Conservation (phyloP, 768 basidiomycete genomes). For the Suillus decipiens region DNA sequence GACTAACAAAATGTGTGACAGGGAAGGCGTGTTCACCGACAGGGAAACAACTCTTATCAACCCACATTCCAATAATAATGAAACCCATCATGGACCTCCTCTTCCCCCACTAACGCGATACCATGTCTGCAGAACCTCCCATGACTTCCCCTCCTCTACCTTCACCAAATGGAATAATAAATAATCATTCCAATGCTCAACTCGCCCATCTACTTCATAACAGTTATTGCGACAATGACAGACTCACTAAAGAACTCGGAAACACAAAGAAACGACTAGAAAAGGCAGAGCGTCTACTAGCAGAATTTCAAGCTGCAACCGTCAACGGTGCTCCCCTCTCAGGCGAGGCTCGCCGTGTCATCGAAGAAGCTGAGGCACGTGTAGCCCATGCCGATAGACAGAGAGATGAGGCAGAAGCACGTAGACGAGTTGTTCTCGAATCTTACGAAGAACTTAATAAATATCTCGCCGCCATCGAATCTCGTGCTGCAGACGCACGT, state of each 20-base stretch:
- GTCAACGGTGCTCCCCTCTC: constrained; percentile 24
- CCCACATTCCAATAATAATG: constrained; percentile 7
- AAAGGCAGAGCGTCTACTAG: constrained; percentile 50
- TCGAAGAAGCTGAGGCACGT: constrained; percentile 51
- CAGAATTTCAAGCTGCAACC: constrained; percentile 27
- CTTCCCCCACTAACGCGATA: constrained; percentile 6
- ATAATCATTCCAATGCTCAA: constrained; percentile 44
- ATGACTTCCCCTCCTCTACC: constrained; percentile 15
- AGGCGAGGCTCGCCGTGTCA: constrained; percentile 37
- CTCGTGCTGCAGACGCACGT: constrained; percentile 51
- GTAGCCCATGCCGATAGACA: constrained; percentile 50
- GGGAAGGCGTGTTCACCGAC: constrained; percentile 9
- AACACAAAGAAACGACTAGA: constrained; percentile 47
- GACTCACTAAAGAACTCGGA: constrained; percentile 51
- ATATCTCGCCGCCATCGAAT: constrained; percentile 47
- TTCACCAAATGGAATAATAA: constrained; percentile 20
- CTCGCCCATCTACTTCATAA: constrained; percentile 60
- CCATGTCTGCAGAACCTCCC: constrained; percentile 25
- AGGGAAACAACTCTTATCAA: constrained; percentile 10
- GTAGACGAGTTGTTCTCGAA: constrained; percentile 45
- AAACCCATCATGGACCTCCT: constrained; percentile 9
- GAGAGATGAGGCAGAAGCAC: constrained; percentile 56
- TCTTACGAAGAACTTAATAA: constrained; percentile 53
- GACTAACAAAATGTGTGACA: constrained; percentile 6
- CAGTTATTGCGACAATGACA: constrained; percentile 54